Evolutionary conservation across 768 basidiomycete genomes (phyloP).

Genomic region (Mycena leptocephala): DNA sequence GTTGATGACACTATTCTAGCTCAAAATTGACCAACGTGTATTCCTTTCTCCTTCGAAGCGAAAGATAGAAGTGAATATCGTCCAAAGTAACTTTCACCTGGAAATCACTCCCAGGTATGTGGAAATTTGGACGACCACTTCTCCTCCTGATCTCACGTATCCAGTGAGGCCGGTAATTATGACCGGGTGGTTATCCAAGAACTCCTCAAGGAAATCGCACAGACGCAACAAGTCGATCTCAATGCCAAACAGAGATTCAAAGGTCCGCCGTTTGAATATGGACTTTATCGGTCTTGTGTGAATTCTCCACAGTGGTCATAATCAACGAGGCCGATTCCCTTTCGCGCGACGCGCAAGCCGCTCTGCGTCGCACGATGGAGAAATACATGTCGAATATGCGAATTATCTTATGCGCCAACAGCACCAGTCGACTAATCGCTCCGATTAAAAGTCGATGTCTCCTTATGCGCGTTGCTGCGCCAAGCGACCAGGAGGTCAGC

Average conservation of each 20-base stretch:
- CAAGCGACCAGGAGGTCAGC: slow-evolving; percentile 80
- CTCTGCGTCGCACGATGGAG: slow-evolving; percentile 97
- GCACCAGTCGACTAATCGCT: slow-evolving; percentile 95
- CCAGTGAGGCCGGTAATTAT: slow-evolving; percentile 95
- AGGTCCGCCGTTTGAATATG: slow-evolving; percentile 65
- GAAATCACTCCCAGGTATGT: slow-evolving; percentile 96
- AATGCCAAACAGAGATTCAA: slow-evolving; percentile 97
- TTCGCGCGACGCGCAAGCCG: slow-evolving; percentile 96
- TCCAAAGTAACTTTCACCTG: slow-evolving; percentile 98
- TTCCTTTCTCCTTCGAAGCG: slow-evolving; percentile 95
- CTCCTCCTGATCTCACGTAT: background rate
- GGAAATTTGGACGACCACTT: background rate
- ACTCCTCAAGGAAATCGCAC: slow-evolving; percentile 97
- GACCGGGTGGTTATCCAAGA: slow-evolving; percentile 98
- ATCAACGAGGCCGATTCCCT: slow-evolving; percentile 98
- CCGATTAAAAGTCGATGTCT: slow-evolving; percentile 97
- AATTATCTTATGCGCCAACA: slow-evolving; percentile 96
- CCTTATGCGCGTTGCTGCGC: slow-evolving; percentile 94
- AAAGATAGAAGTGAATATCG: slow-evolving; percentile 96
- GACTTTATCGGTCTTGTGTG: background rate
- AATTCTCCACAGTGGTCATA: slow-evolving; percentile 81
- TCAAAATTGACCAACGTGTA: slow-evolving; percentile 97
- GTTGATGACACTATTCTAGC: slow-evolving; percentile 59
- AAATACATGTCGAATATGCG: slow-evolving; percentile 99
- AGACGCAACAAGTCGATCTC: slow-evolving; percentile 98